These are phyloP conservation scores for Aspergillus hancockii DNA, from an alignment of 495 filamentous ascomycete species.

Conservation along the genomic window DNA sequence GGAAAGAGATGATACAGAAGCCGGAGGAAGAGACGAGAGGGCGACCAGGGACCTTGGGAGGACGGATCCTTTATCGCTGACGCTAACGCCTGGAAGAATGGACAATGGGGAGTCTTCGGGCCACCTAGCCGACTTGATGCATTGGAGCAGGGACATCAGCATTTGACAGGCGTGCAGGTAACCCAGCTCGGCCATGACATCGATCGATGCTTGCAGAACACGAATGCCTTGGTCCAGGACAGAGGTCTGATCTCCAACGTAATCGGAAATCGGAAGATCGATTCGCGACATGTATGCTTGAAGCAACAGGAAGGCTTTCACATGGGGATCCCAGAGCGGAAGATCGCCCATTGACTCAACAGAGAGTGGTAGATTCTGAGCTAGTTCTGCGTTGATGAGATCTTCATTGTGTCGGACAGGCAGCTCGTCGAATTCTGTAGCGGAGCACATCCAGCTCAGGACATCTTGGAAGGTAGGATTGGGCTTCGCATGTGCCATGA, in stretches of 20 bases:
- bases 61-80: constrained; percentile 32
- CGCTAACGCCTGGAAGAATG: constrained; percentile 75
- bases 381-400: constrained; percentile 91
- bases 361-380: constrained; percentile 71
- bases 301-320: constrained; percentile 91
- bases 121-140: constrained; percentile 91
- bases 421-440: constrained; percentile 95
- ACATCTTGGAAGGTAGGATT: constrained; percentile 82
- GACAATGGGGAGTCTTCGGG: constrained; percentile 76
- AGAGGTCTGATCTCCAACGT: constrained; percentile 88
- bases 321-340: constrained; percentile 97
- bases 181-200: constrained; percentile 90
- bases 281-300: constrained; percentile 95
- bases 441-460: constrained; percentile 87
- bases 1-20: constrained; percentile 26
- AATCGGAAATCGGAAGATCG: constrained; percentile 91
- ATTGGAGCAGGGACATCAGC: constrained; percentile 86
- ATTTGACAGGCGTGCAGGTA: constrained; percentile 68
- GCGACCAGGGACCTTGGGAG: constrained; percentile 27
- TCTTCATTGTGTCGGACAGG: constrained; percentile 99
- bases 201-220: constrained; percentile 88
- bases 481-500: constrained; percentile 74
- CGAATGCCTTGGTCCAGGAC: constrained; percentile 95
- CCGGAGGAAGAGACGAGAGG: constrained; percentile 29
- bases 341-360: constrained; percentile 68